Base-by-base conservation (phyloP, 345 rosid species). In the Mercurialis annua region DNA sequence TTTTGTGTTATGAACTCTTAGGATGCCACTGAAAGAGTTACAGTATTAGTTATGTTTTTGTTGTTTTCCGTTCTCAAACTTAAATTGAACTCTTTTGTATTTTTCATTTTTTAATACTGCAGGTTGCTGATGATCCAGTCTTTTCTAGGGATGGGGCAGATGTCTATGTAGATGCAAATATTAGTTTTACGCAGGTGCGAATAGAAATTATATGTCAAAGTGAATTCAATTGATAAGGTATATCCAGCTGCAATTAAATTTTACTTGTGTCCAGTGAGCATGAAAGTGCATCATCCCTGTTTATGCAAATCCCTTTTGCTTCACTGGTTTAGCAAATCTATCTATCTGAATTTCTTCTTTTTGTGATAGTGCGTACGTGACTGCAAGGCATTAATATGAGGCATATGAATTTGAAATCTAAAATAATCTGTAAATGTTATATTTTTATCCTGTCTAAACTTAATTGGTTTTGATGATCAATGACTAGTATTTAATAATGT, bases 71-170 rank as follows among this genome's bases (percentile, higher is more conserved):
- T 29, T 42, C 62, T n/a, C 30, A 5, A 53, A 14, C 50, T 52
- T 34, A 30, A 43, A 59, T 5, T 23, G 49, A 49, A 62, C 62
- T 40, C n/a, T n/a, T n/a, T n/a, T n/a, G n/a, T n/a, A n/a, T n/a
- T 57, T 60, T 50, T 55, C 16, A 62, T 73, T 50, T n/a, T 53
- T 66, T 78, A 51, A 24, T 62, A 59, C 52, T 78, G 63, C 75
- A 90, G 98, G 96, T 90, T 44, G 90, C 89, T 33, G 79, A 86
- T 50, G 98, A 93, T 81, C 80, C 88, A 11, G 66, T 77, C 65
- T 93, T 93, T 84, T 26, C 88, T 18, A 84, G 96, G 81, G 94
- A 93, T 55, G 96, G 98, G 69, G 88, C 93, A 67, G 96, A 93
- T 86, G 62, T 93, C 27, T 90, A 87, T 60, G 92, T 90, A 73